phyloP scores from a whole-genome alignment of 2,329 filamentous ascomycete species.

The Aspergillus japonicus region DNA sequence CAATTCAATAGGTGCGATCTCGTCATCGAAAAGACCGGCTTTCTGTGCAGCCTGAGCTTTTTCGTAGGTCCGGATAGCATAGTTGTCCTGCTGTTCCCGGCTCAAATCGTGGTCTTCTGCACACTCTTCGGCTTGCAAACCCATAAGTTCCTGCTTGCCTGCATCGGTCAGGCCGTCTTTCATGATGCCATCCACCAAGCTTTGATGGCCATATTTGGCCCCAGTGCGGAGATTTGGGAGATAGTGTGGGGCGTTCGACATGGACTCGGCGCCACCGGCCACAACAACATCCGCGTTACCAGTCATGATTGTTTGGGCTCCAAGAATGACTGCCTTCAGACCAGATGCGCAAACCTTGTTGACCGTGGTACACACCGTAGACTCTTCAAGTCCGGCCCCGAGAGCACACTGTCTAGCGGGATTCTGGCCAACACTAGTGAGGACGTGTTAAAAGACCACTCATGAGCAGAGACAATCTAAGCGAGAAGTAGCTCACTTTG shows the following conservation, averaged over 20 bases:
- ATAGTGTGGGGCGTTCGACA: constrained; percentile 98
- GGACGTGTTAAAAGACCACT: constrained; percentile 15
- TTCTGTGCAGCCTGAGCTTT: constrained; percentile 85
- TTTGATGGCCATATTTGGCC: constrained; percentile 90
- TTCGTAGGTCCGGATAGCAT: constrained; percentile 93
- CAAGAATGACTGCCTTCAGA: constrained; percentile 91
- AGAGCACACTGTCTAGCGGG: constrained; percentile 93
- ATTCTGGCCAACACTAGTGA: constrained; percentile 81
- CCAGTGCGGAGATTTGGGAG: constrained; percentile 81
- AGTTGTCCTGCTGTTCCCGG: constrained; percentile 87
- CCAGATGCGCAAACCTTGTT: constrained; percentile 99
- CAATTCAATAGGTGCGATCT: constrained; percentile 89
- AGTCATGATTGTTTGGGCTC: constrained; percentile 95
- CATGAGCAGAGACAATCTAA: not conserved
- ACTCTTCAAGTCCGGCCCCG: constrained; percentile 77
- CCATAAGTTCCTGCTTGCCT: constrained; percentile 93
- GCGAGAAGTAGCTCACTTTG: constrained; percentile 63
- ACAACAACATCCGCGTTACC: constrained; percentile 91
- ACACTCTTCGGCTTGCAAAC: constrained; percentile 87
- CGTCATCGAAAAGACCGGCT: constrained; percentile 73
- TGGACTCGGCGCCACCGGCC: constrained; percentile 93
- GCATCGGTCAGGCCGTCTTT: constrained; percentile 94
- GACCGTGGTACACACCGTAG: constrained; percentile 82
- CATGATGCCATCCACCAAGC: constrained; percentile 83
- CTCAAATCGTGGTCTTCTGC: constrained; percentile 76